phyloP scores from a whole-genome alignment of 345 rosid genomes.

The Melaleuca quinquenervia region DNA sequence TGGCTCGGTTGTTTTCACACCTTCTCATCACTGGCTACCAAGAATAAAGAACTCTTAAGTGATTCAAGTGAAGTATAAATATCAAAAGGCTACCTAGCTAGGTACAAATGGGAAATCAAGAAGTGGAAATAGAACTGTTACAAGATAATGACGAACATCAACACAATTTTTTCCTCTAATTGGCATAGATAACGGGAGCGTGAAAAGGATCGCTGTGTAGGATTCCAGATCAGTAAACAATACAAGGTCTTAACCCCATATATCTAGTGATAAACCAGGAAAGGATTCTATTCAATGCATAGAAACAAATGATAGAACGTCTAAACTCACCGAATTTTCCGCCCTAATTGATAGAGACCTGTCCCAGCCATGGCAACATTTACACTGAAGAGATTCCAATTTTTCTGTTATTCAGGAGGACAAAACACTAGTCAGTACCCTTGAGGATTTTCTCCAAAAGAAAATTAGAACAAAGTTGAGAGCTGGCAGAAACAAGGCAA shows the following conservation, averaged over 20 bases:
- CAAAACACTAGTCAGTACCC: not conserved
- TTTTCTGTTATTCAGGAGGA: conserved; percentile 41
- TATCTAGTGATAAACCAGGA: not conserved
- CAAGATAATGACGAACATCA: not conserved
- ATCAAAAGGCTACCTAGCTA: not conserved
- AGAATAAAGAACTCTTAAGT: not conserved
- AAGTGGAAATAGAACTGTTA: not conserved
- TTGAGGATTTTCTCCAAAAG: not conserved
- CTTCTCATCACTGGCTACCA: not conserved
- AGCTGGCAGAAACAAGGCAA: not conserved
- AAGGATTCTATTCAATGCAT: not conserved
- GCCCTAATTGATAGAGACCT: conserved; percentile 73
- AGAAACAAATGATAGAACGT: not conserved
- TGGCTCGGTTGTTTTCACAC: not conserved
- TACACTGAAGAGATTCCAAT: conserved; percentile 91
- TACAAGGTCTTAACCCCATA: not conserved
- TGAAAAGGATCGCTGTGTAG: not conserved
- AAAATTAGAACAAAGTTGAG: not conserved
- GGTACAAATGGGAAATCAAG: not conserved
- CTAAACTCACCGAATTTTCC: conserved; percentile 61
- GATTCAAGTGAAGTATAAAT: not conserved
- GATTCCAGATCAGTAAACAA: not conserved
- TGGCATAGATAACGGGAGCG: not conserved
- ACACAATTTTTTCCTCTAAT: not conserved
- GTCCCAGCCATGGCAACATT: conserved; percentile 83